phyloP scores from a whole-genome alignment of 129 eudicot genomes.

The Heracleum sosnowskyi region DNA sequence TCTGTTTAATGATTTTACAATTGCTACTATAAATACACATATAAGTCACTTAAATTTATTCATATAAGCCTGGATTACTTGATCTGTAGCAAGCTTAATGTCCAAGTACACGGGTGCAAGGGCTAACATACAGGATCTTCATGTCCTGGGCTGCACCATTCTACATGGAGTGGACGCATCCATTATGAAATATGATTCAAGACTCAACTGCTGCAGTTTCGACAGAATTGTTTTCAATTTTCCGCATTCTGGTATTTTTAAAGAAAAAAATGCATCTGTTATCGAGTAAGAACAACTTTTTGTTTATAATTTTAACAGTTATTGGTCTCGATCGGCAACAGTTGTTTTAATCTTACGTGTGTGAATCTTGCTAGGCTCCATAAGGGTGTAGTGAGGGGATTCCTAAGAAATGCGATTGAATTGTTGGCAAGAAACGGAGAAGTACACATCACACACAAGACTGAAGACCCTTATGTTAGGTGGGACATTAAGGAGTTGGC shows the following conservation, averaged over 20 bases:
- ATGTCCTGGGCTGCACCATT: constrained; percentile 11
- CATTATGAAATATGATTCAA: not conserved
- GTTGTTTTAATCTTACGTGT: not conserved
- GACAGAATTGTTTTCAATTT: constrained; percentile 29
- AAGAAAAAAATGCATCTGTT: not conserved
- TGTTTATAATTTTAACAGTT: not conserved
- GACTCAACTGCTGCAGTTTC: not conserved
- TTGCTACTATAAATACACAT: not conserved
- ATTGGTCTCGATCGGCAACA: no score
- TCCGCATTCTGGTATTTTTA: constrained; percentile 16
- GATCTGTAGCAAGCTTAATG: not conserved
- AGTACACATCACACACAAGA: constrained; percentile 64
- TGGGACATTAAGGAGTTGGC: constrained; percentile 57
- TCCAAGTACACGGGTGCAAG: not conserved
- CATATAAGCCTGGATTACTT: not conserved
- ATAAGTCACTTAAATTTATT: not conserved
- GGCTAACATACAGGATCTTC: constrained; percentile 5
- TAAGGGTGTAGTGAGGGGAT: constrained; percentile 36
- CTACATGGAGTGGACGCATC: constrained; percentile 17
- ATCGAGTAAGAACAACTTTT: constrained; percentile 1
- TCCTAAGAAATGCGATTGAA: constrained; percentile 42
- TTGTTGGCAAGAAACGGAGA: constrained; percentile 40
- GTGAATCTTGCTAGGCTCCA: constrained; percentile 37
- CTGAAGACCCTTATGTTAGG: constrained; percentile 26
- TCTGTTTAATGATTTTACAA: not conserved